Base-by-base conservation (phyloP, 345 rosid species). In the rapeseed (Brassica napus) region DNA sequence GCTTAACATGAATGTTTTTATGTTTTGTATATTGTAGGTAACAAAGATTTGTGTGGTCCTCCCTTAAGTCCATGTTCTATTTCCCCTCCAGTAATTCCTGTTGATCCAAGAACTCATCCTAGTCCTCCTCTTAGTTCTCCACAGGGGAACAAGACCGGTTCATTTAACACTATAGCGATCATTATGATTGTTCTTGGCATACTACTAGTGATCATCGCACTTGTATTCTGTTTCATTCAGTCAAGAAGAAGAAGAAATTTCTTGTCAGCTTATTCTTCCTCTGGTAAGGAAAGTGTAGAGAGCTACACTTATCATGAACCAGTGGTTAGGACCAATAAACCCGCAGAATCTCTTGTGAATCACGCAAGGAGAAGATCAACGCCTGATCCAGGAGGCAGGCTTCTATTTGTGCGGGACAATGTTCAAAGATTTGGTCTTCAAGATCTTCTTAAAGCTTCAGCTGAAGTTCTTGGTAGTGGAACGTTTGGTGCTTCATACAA, bases 401-500 rank as follows among this genome's bases (percentile, higher is more conserved):
- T 91, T 54, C 57, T 78, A 0, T 91, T 91, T 67, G 61, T 91
- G 65, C 77, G 75, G 14, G 89, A 87, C 1, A 87, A 92, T 26
- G 23, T 85, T 26, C 85, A 77, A 68, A 82, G 63, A 72, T 90
- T 92, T 34, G 97, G 85, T 72, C 73, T 92, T 71, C 94, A 86
- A 57, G 94, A 90, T 71, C 73, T 92, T 81, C 80, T 92, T 0
- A 86, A 72, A 74, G 89, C 93, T 3, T 89, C 94, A 0, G 97
- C 97, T 8, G 93, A 90, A 77, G 90, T 92, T 24, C 73, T 92
- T 71, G 97, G 97, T 18, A 92, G 94, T 47, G 97, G 97, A 62
- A 87, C 90, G 0, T 90, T 88, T 68, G 97, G 97, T 30, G 85
- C 94, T 62, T 88, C 97, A 0, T 91, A 90, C 77, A 91, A 91